Evolutionary conservation across 1,284 basidiomycete genomes (phyloP).

Genomic region (Leucoagaricus sp.): DNA sequence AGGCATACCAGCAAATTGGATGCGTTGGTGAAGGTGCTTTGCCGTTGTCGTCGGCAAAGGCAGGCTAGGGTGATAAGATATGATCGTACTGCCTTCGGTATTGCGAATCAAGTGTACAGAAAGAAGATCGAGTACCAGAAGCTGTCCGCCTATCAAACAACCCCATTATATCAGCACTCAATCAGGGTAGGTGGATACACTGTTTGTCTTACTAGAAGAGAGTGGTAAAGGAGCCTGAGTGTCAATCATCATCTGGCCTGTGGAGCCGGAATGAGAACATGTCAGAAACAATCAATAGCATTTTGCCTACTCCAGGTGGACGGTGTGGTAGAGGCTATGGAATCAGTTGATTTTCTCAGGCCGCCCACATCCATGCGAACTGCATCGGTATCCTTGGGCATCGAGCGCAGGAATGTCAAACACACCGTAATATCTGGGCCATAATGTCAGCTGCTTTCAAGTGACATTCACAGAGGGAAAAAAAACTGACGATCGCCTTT

Average conservation of each 20-base stretch:
- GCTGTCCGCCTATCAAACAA: constrained; percentile 13
- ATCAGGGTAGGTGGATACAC: background rate
- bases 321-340: constrained; percentile 18
- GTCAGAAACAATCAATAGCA: background rate
- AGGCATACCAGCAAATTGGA: constrained; percentile 33
- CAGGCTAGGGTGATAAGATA: constrained; percentile 41
- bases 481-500: constrained; percentile 42
- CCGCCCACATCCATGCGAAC: constrained; percentile 19
- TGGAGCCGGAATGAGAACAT: background rate
- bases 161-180: constrained; percentile 10
- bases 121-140: constrained; percentile 38
- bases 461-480: background rate
- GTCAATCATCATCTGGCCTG: constrained; percentile 43
- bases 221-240: constrained; percentile 51
- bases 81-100: constrained; percentile 33
- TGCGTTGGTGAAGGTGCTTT: constrained; percentile 32
- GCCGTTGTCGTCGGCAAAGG: constrained; percentile 34
- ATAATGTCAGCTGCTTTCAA: background rate
- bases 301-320: constrained; percentile 15
- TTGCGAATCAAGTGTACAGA: constrained; percentile 45
- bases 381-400: constrained; percentile 30
- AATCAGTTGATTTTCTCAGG: constrained; percentile 19
- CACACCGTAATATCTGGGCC: constrained; percentile 45
- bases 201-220: constrained; percentile 30
- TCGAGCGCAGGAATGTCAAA: constrained; percentile 45